Base-by-base conservation (phyloP, 2,329 filamentous ascomycete genomes). In the Venturia nashicola region DNA sequence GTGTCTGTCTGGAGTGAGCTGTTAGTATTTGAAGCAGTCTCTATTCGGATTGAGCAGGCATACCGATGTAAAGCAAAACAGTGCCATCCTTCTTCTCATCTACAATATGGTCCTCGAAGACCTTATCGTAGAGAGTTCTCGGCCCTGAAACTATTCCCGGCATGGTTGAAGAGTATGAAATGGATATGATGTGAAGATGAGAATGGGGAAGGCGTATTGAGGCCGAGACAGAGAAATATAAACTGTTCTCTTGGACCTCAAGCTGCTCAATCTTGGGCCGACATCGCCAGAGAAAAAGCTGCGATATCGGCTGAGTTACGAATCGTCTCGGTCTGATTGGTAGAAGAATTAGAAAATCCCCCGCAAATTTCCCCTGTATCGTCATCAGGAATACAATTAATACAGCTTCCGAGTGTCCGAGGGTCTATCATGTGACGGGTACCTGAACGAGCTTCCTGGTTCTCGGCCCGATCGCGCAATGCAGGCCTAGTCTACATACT, bases 61-160 rank as follows among this genome's bases (percentile, higher is more conserved):
- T 80, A 91, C 91, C 91, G 73, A 97, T 97, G 76, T 97, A 97
- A 65, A 97, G 82, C 68, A 96, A 80, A 71, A 95, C 82, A 65
- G 92, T 97, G 77, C 93, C 93, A 78, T 97, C 93, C 64, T 91
- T 85, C 82, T 92, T 90, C 84, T 96, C 89, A 72, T 97, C 90
- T 73, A 99, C 92, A 71, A 97, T 88, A 76, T 99, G 94, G 79
- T 88, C 88, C 71, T 90, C 85, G 72, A 97, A 88, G 77, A 97
- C 92, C 86, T 97, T 97, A 83, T 97, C 93, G 79, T 97, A 97
- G 73, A 97, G 83, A 70, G 92, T 96, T 77, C 87, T 87, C 64
- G 90, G 90, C 68, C 81, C 83, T 75, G 82, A 80, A 69, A 88
- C 86, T 70, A 84, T 84, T 73, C 82, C 83, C 74, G 91, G 91